Percentiles rank a stretch among this genome's conserved stretches.
Conservation (phyloP, 2,329 filamentous ascomycete species). For the Colletotrichum falcatum region DNA sequence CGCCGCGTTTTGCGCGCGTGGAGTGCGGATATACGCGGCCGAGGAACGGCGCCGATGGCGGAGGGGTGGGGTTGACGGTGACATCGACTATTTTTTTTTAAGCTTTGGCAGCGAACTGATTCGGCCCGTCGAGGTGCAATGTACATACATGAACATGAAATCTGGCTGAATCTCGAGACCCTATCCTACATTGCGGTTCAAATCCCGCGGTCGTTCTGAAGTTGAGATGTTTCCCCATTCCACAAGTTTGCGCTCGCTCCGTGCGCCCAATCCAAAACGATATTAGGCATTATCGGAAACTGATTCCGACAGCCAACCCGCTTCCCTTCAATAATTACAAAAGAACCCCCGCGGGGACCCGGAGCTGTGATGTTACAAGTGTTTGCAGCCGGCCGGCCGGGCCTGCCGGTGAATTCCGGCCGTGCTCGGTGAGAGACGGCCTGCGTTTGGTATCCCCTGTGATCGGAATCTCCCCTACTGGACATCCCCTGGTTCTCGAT, state of each 20-base stretch:
- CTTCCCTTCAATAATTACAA: not conserved
- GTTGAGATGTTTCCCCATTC: not conserved
- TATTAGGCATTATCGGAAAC: not conserved
- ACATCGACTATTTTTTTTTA: constrained; percentile 14
- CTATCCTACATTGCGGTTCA: not conserved
- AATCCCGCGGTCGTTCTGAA: not conserved
- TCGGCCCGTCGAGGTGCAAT: not conserved
- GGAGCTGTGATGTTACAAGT: not conserved
- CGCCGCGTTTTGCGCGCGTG: constrained; percentile 14
- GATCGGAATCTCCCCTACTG: not conserved
- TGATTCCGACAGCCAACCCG: not conserved
- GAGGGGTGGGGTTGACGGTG: constrained; percentile 19
- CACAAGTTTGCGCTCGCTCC: no score
- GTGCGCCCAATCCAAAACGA: not conserved
- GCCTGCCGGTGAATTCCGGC: not conserved
- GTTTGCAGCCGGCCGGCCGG: not conserved
- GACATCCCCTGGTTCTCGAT: not conserved
- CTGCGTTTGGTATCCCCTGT: not conserved
- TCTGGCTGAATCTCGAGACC: not conserved
- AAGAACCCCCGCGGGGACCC: not conserved
- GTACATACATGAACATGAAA: not conserved
- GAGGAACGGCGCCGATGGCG: constrained; percentile 21
- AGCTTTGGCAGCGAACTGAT: not conserved
- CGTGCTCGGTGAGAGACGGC: not conserved
- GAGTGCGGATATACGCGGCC: constrained; percentile 37